A percentile compares a stretch with the other conserved stretches of the same genome.
Evolutionary conservation across 2,329 filamentous ascomycete species (phyloP).

Genomic region (Setomelanomma holmii): DNA sequence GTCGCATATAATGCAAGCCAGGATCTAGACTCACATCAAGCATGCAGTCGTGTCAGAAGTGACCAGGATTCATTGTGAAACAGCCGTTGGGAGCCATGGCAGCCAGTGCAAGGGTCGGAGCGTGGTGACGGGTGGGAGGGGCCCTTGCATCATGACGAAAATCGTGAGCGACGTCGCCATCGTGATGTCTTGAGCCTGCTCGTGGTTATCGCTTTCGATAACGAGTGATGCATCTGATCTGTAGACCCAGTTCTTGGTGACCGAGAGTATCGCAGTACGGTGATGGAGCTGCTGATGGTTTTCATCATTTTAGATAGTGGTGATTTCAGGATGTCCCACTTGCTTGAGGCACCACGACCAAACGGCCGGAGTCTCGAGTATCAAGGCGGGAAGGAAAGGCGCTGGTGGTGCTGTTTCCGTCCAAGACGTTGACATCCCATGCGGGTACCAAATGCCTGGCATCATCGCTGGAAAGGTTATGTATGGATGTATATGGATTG

Average conservation of each 20-base stretch:
- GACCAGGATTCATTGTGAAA: constrained; percentile 33
- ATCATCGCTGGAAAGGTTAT: neutral
- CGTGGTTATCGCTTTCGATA: too few species aligned
- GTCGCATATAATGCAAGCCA: neutral
- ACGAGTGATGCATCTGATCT: too few species aligned
- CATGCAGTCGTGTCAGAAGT: constrained; percentile 16
- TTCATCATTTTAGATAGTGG: neutral
- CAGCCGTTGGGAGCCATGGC: constrained; percentile 20
- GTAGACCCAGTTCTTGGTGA: too few species aligned
- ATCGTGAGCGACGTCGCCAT: neutral
- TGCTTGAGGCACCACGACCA: constrained; percentile 33
- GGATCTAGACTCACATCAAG: constrained; percentile 7
- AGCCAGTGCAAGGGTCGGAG: constrained; percentile 22
- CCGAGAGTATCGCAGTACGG: too few species aligned
- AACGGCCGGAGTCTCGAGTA: constrained; percentile 41
- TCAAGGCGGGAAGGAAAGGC: constrained; percentile 8
- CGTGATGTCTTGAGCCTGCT: neutral
- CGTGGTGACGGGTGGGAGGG: constrained; percentile 16
- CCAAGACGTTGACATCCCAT: neutral
- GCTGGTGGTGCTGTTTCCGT: constrained; percentile 9
- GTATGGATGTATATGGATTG: neutral
- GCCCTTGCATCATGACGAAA: constrained; percentile 26
- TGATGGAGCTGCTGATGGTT: neutral
- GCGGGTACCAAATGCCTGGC: neutral
- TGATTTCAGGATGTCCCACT: constrained; percentile 5